phyloP scores from a whole-genome alignment of 768 basidiomycete species.

The Rhodotorula taiwanensis region DNA sequence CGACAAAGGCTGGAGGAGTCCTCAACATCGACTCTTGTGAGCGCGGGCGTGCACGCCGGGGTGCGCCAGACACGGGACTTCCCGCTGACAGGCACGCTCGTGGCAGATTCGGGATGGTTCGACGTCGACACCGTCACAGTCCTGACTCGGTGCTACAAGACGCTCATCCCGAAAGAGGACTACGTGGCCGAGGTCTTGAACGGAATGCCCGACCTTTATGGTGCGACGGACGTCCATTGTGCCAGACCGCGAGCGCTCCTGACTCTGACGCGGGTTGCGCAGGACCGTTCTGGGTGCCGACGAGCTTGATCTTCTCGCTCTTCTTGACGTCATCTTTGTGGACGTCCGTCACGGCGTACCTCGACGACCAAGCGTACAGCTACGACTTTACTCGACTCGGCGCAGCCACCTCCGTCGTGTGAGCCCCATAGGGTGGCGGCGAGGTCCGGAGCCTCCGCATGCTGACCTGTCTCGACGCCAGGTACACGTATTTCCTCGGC shows the following conservation, averaged over 20 bases:
- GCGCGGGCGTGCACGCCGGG: too few species aligned
- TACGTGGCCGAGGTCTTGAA: constrained; percentile 32
- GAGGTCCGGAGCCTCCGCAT: too few species aligned
- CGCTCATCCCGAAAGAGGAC: constrained; percentile 39
- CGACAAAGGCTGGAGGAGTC: constrained; percentile 30
- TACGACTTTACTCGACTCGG: constrained; percentile 83
- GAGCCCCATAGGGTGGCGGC: too few species aligned
- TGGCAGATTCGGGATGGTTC: constrained; percentile 65
- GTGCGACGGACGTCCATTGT: neutral
- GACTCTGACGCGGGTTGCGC: constrained; percentile 48
- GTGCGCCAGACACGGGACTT: too few species aligned
- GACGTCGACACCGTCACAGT: constrained; percentile 57
- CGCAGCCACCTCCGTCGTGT: constrained; percentile 69
- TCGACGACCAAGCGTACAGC: constrained; percentile 61
- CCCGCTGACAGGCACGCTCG: neutral
- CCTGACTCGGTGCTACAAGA: constrained; percentile 38
- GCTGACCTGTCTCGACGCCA: too few species aligned
- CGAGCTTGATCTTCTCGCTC: constrained; percentile 84
- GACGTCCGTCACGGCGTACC: constrained; percentile 77
- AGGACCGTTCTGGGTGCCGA: constrained; percentile 97
- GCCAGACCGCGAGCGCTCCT: neutral
- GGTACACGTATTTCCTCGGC: constrained; percentile 75
- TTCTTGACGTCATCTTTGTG: constrained; percentile 91
- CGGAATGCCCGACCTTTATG: constrained; percentile 34
- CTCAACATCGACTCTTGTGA: constrained; percentile 35